Evolutionary conservation across 2,329 filamentous ascomycete genomes (phyloP), one percentile per base, ranked within the genome.

Genomic region (Aspergillus piperis): DNA sequence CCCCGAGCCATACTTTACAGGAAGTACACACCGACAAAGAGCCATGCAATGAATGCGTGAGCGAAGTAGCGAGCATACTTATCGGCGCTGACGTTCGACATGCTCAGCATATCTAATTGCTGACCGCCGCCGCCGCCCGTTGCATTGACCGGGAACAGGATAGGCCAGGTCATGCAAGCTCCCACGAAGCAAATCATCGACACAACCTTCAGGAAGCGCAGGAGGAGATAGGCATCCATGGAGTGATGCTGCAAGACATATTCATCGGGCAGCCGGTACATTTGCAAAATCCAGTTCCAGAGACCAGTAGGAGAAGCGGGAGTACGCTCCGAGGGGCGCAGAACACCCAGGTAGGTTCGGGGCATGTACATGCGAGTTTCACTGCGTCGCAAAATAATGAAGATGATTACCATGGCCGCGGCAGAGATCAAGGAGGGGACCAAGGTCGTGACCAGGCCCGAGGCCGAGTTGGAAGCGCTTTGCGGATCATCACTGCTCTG

Each of bases 161-260:
- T 82, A 0, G 95, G 94, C 88, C 91, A 96, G 17, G 91, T 93
- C 61, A 98, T 88, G 67, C 84, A 81, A 70, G 88, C 91, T 60
- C 95, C 95, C 8, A 94, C 88, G 49, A 98, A 85, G 77, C 90
- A 93, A 66, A 96, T 89, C 61, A 90, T 83, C 57, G 89, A 86
- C 27, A 89, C 81, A 57, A 95, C 89, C 71, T 92, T 91, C 64
- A 98, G 79, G 71, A 94, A 96, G 38, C 94, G 91, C 27, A 98
- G 82, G 74, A 96, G 92, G 54, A 98, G 87, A 76, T 94, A 98
- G 32, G 90, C 90, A 74, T 99, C 94, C 64, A 99, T 85, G 0
- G 92, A 96, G 73, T 94, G 91, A 79, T 96, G 92, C 70, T 95
- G 91, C 21, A 98, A 85, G 25, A 93, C 86, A 71, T 91, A 92